Base-by-base conservation (phyloP, 2,329 filamentous ascomycete genomes). In the Calonectria fujianensis region DNA sequence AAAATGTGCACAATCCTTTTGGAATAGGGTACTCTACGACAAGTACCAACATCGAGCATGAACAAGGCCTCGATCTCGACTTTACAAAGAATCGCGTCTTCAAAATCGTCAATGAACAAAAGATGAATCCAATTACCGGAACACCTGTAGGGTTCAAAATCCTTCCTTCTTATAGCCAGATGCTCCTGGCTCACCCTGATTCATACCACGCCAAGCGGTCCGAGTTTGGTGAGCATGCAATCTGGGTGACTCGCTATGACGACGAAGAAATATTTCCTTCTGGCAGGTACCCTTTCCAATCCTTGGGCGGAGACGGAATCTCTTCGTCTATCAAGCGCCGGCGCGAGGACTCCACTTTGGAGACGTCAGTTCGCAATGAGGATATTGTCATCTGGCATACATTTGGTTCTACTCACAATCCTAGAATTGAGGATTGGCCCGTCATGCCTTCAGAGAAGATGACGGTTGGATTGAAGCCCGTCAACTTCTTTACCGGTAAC, bases 401-500 rank as follows among this genome's bases (percentile, higher is more conserved):
- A 4, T 89, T 89, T 79, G 86, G 92, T 24, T 89, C 93, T 32
- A 94, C 93, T 41, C 92, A 94, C 76, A 90, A 93, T 31, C 91
- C 92, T 0, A 86, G 92, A 0, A 88, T 90, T 14, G 92, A 94
- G 77, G 92, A 94, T 79, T 94, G 93, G 86, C 92, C 92, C 0
- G 91, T 93, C 7, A 94, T 94, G 93, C 92, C 92, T 0, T 88
- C 86, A 74, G 92, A 94, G 80, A 89, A 86, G 69, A 84, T 91
- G 77, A 85, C 84, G 72, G 88, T 91, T 0, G 83, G 84, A 0
- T 80, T 91, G 67, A 90, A 89, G 79, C 89, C 90, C 0, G 86
- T 88, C 2, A 90, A 91, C 74, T 90, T 91, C 78, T 91, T 91
- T 74, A 82, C 84, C 1, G 85, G 85, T 6, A 90, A 91, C 70